Evolutionary conservation across 257 asterid genomes (phyloP).

Genomic region (Mitragyna speciosa): DNA sequence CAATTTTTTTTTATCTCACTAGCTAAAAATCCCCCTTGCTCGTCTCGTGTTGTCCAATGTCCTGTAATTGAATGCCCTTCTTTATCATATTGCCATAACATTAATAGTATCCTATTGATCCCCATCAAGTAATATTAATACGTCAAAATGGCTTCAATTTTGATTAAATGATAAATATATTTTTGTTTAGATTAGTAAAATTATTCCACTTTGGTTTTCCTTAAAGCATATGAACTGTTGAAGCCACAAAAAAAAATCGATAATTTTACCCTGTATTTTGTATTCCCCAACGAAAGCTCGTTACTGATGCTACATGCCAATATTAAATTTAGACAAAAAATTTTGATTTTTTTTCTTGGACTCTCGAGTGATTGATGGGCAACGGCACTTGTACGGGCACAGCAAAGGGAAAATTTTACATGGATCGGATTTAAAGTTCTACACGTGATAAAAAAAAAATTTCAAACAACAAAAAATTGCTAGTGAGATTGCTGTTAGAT

Average conservation of each 20-base stretch:
- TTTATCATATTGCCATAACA: no score
- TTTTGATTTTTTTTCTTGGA: slow-evolving; percentile 4
- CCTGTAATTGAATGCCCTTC: background rate
- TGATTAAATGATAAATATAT: no score
- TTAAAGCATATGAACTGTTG: background rate
- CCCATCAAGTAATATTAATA: no score
- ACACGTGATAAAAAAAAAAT: no score
- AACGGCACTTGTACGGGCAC: slow-evolving; percentile 1
- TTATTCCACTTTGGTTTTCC: background rate
- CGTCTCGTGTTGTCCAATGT: slow-evolving; percentile 15
- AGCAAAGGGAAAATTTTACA: no score
- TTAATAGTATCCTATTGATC: no score
- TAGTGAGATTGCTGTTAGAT: no score
- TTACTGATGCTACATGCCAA: background rate
- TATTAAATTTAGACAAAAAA: background rate
- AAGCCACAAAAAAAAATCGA: background rate
- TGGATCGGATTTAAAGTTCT: no score
- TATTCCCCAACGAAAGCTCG: background rate
- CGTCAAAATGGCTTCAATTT: no score
- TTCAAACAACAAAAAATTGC: no score
- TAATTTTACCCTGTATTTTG: background rate
- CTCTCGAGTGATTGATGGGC: background rate
- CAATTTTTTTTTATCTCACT: background rate
- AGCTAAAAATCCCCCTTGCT: slow-evolving; percentile 23
- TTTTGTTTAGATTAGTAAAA: no score